Base-by-base conservation (phyloP, 257 asterid species). In the Rubia yunnanensis region DNA sequence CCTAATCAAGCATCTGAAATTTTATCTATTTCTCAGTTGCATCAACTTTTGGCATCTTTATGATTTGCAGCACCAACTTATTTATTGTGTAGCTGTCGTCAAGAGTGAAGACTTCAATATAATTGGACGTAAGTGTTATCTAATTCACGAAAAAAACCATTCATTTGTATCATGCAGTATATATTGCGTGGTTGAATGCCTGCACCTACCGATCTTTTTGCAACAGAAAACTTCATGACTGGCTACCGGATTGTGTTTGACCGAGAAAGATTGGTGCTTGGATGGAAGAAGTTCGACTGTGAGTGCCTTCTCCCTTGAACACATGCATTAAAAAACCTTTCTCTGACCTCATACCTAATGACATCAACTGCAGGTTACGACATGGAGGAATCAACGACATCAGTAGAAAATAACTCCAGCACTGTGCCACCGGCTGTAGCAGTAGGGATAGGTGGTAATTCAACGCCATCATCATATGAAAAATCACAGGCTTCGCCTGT, bases 201-300 rank as follows among this genome's bases (percentile, higher is more conserved):
- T 35, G 39, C 63, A 13, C 10, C 30, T 70, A 31, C 46, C 58
- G 55, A 53, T 7, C 23, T 63, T 49, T 8, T 63, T 28, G 26
- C 10, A 24, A 56, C 88, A 90, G 97, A 90, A 73, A 90, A 90
- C 76, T 90, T 85, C 31, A 85, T 90, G 96, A 82, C 87, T 26
- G 95, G 97, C 67, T 85, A 87, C 78, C 85, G 92, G 52, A 73
- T 87, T 62, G 95, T 85, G 70, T 87, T 90, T 78, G 96, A 90
- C 70, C 82, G 97, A 58, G 97, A 90, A 78, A 84, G 82, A 74
- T 83, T 82, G 11, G 84, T 84, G 50, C 97, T 87, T 31, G 97
- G 96, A 56, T 84, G 95, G 97, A 80, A 83, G 83, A 81, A 79
- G 64, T 81, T 77, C 34, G 81, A 89, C 68, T 85, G 95, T 85